These are phyloP conservation scores for Microdochium paspali DNA, from an alignment of 2,329 filamentous ascomycete species.

Conservation along the genomic window DNA sequence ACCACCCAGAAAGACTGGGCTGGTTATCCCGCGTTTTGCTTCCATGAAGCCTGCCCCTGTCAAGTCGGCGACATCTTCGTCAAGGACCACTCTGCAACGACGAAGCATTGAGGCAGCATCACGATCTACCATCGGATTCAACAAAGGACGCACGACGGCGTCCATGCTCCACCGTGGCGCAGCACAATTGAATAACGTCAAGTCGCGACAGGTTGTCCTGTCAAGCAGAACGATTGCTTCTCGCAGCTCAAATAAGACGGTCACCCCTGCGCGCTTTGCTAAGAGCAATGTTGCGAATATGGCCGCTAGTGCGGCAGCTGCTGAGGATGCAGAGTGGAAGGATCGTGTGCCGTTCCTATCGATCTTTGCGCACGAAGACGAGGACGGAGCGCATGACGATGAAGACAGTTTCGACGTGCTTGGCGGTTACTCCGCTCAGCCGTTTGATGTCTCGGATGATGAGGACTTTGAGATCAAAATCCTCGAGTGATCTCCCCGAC, in stretches of 20 bases:
- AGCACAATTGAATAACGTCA: conserved; percentile 9
- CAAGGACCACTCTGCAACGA: conserved; percentile 43
- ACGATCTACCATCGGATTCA: conserved; percentile 77
- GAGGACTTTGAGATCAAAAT: conserved; percentile 47
- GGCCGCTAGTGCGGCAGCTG: conserved; percentile 1
- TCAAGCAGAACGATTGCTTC: too few relatives aligned
- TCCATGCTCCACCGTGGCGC: conserved; percentile 32
- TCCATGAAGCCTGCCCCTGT: conserved; percentile 15
- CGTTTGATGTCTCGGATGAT: conserved; percentile 23
- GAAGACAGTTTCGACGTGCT: conserved; percentile 16
- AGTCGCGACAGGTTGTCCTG: too few relatives aligned
- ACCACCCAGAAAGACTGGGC: conserved; percentile 13
- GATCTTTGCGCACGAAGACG: conserved; percentile 44
- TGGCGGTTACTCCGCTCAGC: conserved; percentile 11
- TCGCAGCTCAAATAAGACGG: conserved; percentile 29
- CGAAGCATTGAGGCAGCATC: conserved; percentile 59
- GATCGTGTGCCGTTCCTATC: conserved; percentile 43
- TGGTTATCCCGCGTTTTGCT: conserved; percentile 19
- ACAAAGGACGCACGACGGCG: conserved; percentile 56
- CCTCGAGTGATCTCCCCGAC: conserved; percentile 11
- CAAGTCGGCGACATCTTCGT: conserved; percentile 32
- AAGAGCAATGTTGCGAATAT: conserved; percentile 12
- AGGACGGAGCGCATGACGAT: conserved; percentile 34
- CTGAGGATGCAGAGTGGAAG: conserved; percentile 24
- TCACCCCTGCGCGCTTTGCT: conserved; percentile 36